Evolutionary conservation across 2,329 filamentous ascomycete species (phyloP), one percentile per base, ranked within the genome.

Genomic region (Cercospora beticola): DNA sequence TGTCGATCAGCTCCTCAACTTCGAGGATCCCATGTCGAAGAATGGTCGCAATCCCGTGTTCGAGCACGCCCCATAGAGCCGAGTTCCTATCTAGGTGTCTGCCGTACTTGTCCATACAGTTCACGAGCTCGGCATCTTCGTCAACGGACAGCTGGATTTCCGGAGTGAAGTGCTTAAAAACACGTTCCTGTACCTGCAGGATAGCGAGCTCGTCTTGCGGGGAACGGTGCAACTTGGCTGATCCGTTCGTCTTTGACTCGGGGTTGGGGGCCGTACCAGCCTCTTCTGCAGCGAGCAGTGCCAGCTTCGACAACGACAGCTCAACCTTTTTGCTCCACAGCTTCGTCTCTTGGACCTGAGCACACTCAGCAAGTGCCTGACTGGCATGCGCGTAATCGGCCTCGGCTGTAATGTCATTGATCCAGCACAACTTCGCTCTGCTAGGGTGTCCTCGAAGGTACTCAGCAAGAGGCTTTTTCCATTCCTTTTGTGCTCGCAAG

Each of bases 241-340:
- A 56, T 28, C 65, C 68, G 5, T 65, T 67, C 4, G 66, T 64
- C 9, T 69, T 33, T 28, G 61, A 60, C 57, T 18, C 57, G 52
- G 59, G 9, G 1, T 6, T 56, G n/a, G 60, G 33, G 8, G 28
- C 16, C 28, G 62, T 58, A 18, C 49, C 72, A 52, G 76, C 76
- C 68, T 83, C 81, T 66, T 79, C 83, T 46, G 89, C 87, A 16
- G 92, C 92, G 72, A 97, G 81, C 64, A 83, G 74, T 26, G 82
- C 78, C n/a, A 99, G 85, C 80, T 97, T 98, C 40, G 92, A 91
- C 46, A 99, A 85, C 68, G 93, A 97, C 28, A 98, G 83, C 80
- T 98, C 91, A 36, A 97, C 92, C 79, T 96, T 95, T 82, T 97
- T 96, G 81, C 89, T 93, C 94, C 94, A 98, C 4, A 95, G 82